Conservation (phyloP, 2,329 filamentous ascomycete species). For the Xylaria sp. region DNA sequence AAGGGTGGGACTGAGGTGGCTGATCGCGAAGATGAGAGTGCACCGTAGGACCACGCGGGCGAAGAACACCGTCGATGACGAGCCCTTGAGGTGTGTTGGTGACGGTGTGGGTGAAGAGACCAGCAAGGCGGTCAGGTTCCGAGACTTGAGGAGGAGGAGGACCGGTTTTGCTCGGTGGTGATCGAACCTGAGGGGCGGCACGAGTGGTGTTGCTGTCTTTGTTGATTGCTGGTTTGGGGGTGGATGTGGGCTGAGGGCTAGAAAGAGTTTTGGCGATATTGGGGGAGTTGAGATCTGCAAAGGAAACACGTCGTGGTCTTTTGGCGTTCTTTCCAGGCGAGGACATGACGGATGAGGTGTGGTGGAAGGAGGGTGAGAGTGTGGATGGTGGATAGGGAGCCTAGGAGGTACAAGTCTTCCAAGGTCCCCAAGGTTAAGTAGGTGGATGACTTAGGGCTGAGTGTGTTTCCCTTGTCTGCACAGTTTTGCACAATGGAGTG, state of each 20-base stretch:
- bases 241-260: not conserved
- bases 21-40: constrained; percentile 27
- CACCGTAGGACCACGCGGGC: constrained; percentile 14
- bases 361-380: not conserved
- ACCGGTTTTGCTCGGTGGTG: constrained; percentile 1
- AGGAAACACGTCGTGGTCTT: constrained; percentile 35
- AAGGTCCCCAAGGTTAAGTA: not conserved
- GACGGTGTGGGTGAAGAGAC: constrained; percentile 28
- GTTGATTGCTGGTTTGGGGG: constrained; percentile 10
- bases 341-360: constrained; percentile 11
- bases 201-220: not conserved
- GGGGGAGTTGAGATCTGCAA: constrained; percentile 19
- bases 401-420: not conserved
- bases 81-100: constrained; percentile 37
- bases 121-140: not conserved
- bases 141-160: not conserved
- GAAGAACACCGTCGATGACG: constrained; percentile 39
- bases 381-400: constrained; percentile 3
- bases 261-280: constrained; percentile 1
- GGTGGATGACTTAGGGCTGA: not conserved
- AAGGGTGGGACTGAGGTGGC: constrained; percentile 37
- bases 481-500: constrained; percentile 8
- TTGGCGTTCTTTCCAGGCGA: constrained; percentile 3
- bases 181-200: not conserved
- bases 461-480: not conserved